Percentiles rank a stretch among this genome's conserved stretches.
Conservation (phyloP, 768 basidiomycete species). For the Boletus coccyginus region DNA sequence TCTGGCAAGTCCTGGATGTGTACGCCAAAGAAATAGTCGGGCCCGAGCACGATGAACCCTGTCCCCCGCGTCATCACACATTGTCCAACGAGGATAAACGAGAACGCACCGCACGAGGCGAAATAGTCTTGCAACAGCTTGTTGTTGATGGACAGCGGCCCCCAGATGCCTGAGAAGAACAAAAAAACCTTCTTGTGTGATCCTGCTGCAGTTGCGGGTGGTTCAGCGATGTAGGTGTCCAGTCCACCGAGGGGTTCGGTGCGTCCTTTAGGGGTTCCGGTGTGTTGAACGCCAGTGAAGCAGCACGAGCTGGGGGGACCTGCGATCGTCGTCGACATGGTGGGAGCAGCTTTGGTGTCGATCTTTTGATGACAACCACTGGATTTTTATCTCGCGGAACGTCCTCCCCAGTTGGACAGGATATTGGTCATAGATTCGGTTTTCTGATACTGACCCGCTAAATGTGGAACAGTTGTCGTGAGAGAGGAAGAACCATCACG, state of each 20-base stretch:
- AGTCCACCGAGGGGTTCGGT: conserved; percentile 44
- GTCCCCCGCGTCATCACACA: neutral
- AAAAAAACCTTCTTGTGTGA: conserved; percentile 46
- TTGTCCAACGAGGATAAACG: neutral
- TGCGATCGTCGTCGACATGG: conserved; percentile 35
- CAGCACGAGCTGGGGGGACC: conserved; percentile 47
- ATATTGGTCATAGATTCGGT: too few species aligned
- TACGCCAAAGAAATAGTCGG: conserved; percentile 61
- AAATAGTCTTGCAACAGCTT: conserved; percentile 60
- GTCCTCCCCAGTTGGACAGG: too few species aligned
- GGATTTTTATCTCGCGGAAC: too few species aligned
- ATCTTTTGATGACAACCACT: too few species aligned
- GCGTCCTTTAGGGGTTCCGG: conserved; percentile 45
- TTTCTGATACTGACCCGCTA: too few species aligned
- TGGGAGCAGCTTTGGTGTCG: neutral
- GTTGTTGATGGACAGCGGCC: conserved; percentile 53
- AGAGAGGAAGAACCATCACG: too few species aligned
- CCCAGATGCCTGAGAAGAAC: conserved; percentile 55
- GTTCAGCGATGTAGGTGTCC: conserved; percentile 54
- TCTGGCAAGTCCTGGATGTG: conserved; percentile 36
- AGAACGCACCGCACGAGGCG: conserved; percentile 49
- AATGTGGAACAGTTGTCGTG: too few species aligned
- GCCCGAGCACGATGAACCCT: conserved; percentile 58
- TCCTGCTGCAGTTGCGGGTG: conserved; percentile 23
- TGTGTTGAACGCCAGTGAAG: conserved; percentile 47